Evolutionary conservation across 2,329 filamentous ascomycete genomes (phyloP), one percentile per base, ranked within the genome.

Genomic region (Colletotrichum sublineola): DNA sequence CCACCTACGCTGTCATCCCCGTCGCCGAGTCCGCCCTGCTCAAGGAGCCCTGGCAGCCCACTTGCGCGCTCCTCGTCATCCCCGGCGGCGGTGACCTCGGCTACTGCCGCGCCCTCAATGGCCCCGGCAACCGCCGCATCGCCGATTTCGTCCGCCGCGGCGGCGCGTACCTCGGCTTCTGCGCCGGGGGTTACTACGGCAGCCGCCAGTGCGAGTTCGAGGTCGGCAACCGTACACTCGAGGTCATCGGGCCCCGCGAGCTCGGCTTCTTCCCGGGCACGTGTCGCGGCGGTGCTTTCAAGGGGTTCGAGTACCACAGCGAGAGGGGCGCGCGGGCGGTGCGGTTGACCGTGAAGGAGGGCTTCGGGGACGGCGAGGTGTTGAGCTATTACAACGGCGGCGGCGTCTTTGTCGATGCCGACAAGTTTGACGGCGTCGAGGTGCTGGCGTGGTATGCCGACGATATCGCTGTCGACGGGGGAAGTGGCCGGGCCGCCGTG

Each of bases 131-230:
- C 81, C 88, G 92, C 46, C 89, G 90, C 75, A 98, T 99, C 80
- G 86, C 88, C 67, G 92, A 96, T 76, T 99, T 93, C 78, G 94
- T 99, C 62, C 93, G 94, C 71, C 88, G 90, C 40, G 96, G 96
- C 38, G 96, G 96, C 20, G 86, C 89, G 0, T 99, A 96, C 79
- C 87, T 99, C 2, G 96, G 96, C 0, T 92, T 99, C 77, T 99
- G 96, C 80, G 96, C 96, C 2, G 96, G 96, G 6, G 96, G 93
- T 14, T 99, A 99, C 83, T 99, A 97, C 78, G 96, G 93, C 31
- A 91, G 88, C 75, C 86, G 87, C 50, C 88, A 87, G 74, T 98
- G 96, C 79, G 96, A 99, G 80, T 99, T 98, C 75, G 96, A 98
- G 82, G 91, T 96, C 15, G 94, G 95, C 2, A 62, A 73, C 78